Base-by-base conservation (phyloP, 768 basidiomycete genomes). In the Vararia minispora region DNA sequence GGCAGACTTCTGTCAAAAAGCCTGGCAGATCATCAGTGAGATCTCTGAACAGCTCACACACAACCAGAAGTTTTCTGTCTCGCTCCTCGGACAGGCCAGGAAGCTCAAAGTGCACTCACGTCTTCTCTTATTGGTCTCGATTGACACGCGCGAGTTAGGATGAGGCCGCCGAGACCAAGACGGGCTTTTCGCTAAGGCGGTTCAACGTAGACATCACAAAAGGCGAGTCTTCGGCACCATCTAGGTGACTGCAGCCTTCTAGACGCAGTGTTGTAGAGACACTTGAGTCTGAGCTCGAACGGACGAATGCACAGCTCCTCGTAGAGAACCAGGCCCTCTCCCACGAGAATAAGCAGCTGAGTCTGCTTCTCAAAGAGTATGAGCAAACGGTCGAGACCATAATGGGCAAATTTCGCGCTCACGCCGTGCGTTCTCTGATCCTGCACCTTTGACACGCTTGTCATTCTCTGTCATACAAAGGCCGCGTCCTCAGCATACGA, bases 281-380 rank as follows among this genome's bases (percentile, higher is more conserved):
- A 6, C 95, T 97, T 59, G 80, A 91, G 49, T 88, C 89, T 3
- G 92, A 94, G 56, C 63, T 97, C 3, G 95, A 99, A 59, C 75
- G 87, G 21, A 69, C 72, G 54, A 92, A 90, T 53, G 87, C 94
- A 6, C 80, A 85, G 47, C 74, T 89, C 28, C 75, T 97, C 32
- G 79, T 94, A 41, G 95, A 99, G 59, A 98, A 98, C 56, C 92
- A 95, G 52, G 72, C 79, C 0, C 64, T 99, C 1, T 65, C 86
- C 34, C 82, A 97, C 45, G 95, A 99, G 61, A 98, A 99, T 66
- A 91, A 87, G 57, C 94, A 98, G 54, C 71, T 98, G 22, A 81
- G 80, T 47, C 50, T 75, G 20, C 67, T 99, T 20, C 65, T 98
- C 40, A 92, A 91, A 53, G 95, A 99, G 58, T 94, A 98, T 55